Percentiles rank a stretch among this genome's conserved stretches.
Conservation (phyloP, 768 basidiomycete genomes). For the Xerocomellus amylosporus region DNA sequence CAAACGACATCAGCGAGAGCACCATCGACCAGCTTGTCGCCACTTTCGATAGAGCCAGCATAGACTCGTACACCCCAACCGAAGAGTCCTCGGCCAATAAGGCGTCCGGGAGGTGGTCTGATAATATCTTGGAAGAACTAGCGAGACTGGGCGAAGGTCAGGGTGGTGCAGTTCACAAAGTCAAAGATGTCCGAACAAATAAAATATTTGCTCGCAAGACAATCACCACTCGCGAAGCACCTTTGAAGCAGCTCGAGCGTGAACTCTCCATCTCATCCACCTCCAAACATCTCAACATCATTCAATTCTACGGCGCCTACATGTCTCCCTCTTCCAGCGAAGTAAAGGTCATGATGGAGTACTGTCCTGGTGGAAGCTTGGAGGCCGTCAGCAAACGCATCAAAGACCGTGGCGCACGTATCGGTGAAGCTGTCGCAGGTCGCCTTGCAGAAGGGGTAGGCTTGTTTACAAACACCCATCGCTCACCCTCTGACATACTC, state of each 20-base stretch:
- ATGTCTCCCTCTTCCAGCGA: slow-evolving; percentile 84
- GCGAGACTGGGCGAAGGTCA: slow-evolving; percentile 88
- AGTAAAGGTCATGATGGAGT: slow-evolving; percentile 95
- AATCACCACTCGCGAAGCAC: slow-evolving; percentile 87
- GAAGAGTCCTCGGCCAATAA: slow-evolving; percentile 34
- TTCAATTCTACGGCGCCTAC: slow-evolving; percentile 90
- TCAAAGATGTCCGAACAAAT: slow-evolving; percentile 76
- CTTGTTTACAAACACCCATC: slow-evolving; percentile 13
- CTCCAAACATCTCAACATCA: slow-evolving; percentile 83
- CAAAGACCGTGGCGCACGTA: slow-evolving; percentile 71
- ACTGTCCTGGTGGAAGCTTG: slow-evolving; percentile 81
- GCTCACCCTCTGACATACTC: slow-evolving; percentile 6
- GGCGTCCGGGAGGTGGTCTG: slow-evolving; percentile 49
- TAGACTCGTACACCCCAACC: slow-evolving; percentile 34
- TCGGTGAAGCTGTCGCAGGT: slow-evolving; percentile 86
- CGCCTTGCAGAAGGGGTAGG: slow-evolving; percentile 90
- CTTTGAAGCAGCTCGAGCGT: slow-evolving; percentile 86
- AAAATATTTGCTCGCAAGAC: slow-evolving; percentile 92
- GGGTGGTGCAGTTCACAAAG: slow-evolving; percentile 94
- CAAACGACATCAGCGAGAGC: slow-evolving; percentile 28
- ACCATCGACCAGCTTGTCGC: slow-evolving; percentile 39
- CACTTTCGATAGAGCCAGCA: slow-evolving; percentile 27
- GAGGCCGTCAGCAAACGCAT: slow-evolving; percentile 87
- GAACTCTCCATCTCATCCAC: slow-evolving; percentile 89
- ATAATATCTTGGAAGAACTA: slow-evolving; percentile 73